Conservation (phyloP, 75 land plant species). For the Cupressus sempervirens region DNA sequence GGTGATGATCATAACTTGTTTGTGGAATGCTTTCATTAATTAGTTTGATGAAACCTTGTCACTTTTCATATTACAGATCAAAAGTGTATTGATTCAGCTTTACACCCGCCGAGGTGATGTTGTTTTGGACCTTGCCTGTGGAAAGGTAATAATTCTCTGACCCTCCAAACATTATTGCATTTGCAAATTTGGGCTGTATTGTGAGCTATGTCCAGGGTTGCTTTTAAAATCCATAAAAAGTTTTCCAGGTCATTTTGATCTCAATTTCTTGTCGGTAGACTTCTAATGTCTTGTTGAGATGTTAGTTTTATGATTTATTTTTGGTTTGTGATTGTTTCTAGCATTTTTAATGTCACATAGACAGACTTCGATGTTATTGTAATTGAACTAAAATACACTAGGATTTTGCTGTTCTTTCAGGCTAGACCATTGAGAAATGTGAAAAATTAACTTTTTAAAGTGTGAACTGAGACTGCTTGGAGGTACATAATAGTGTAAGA, state of each 20-base stretch:
- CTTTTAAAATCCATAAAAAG: not conserved
- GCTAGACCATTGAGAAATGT: not conserved
- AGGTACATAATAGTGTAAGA: not conserved
- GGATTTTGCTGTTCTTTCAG: not conserved
- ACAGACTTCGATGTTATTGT: no score
- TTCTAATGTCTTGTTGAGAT: not conserved
- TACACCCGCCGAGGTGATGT: conserved; percentile 64
- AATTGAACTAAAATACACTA: not conserved
- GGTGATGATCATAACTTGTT: not conserved
- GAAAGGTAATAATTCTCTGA: conserved; percentile 54
- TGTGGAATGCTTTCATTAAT: not conserved
- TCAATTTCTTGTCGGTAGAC: not conserved
- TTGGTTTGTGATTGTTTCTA: not conserved
- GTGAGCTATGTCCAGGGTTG: not conserved
- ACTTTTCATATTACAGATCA: conserved; percentile 48
- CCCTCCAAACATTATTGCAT: not conserved
- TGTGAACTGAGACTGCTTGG: not conserved
- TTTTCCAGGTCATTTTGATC: not conserved
- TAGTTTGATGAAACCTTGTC: not conserved
- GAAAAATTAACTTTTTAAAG: not conserved
- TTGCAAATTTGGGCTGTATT: not conserved
- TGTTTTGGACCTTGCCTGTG: conserved; percentile 95
- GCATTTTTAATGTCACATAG: not conserved
- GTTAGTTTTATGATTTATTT: no score
- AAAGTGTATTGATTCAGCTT: conserved; percentile 85